phyloP scores from a whole-genome alignment of 371 early-diverging fungal genomes.

The Mucor lusitanicus region DNA sequence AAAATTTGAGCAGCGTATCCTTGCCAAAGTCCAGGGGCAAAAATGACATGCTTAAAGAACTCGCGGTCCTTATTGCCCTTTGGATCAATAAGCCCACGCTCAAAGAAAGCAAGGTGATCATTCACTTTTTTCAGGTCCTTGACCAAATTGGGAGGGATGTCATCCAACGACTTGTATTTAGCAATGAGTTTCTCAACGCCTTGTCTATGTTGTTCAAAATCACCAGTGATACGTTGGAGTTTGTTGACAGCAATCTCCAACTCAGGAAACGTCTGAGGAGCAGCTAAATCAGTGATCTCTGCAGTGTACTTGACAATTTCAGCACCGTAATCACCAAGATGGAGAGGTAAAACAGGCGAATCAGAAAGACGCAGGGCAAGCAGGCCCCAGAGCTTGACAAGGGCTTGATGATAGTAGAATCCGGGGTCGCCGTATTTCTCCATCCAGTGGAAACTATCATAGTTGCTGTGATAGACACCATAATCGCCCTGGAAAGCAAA shows the following conservation, averaged over 20 bases:
- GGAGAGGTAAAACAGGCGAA: slow-evolving; percentile 37
- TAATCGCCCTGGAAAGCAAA: slow-evolving; percentile 52
- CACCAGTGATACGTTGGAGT: background rate
- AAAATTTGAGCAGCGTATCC: slow-evolving; percentile 55
- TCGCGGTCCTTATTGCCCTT: slow-evolving; percentile 57
- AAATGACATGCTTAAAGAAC: slow-evolving; percentile 67
- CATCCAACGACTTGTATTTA: slow-evolving; percentile 3
- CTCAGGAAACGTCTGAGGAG: slow-evolving; percentile 12
- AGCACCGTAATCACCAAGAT: slow-evolving; percentile 39
- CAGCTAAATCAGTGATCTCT: background rate
- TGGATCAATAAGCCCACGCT: slow-evolving; percentile 56
- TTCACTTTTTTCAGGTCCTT: slow-evolving; percentile 36
- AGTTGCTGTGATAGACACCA: slow-evolving; percentile 70
- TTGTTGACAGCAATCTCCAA: slow-evolving; percentile 12
- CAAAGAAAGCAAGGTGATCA: slow-evolving; percentile 46
- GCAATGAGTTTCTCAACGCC: slow-evolving; percentile 6
- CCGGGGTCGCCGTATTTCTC: slow-evolving; percentile 64
- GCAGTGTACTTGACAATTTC: slow-evolving; percentile 13
- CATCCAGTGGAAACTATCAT: slow-evolving; percentile 66
- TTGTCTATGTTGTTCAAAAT: slow-evolving; percentile 13
- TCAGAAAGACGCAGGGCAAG: slow-evolving; percentile 41
- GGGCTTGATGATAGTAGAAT: slow-evolving; percentile 58
- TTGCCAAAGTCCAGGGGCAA: slow-evolving; percentile 58
- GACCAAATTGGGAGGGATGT: slow-evolving; percentile 5
- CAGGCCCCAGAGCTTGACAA: slow-evolving; percentile 44